phyloP scores from a whole-genome alignment of 2,329 filamentous ascomycete genomes.

The Coniella lustricola region DNA sequence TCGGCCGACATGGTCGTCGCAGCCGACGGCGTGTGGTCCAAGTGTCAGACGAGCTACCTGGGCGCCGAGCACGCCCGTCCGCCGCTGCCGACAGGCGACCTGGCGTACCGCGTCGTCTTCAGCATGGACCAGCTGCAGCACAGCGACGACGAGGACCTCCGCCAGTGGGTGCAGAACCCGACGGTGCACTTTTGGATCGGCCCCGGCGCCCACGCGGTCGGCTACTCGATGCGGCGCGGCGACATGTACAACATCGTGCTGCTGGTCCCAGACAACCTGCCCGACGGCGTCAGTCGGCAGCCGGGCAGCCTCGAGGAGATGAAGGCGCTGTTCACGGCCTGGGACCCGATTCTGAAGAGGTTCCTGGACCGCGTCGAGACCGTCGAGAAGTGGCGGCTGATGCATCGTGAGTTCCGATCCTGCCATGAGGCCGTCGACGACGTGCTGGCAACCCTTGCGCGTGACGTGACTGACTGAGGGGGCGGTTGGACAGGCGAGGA shows the following conservation, averaged over 20 bases:
- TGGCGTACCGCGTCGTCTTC: slow-evolving; percentile 58
- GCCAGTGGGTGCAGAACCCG: slow-evolving; percentile 44
- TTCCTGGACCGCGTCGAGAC: slow-evolving; percentile 43
- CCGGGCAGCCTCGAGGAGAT: slow-evolving; percentile 54
- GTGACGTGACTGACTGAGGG: too few species aligned
- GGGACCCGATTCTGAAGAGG: slow-evolving; percentile 52
- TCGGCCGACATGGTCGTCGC: slow-evolving; percentile 52
- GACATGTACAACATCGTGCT: slow-evolving; percentile 60
- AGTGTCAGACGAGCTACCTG: slow-evolving; percentile 42
- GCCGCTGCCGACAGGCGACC: slow-evolving; percentile 53
- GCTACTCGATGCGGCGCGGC: slow-evolving; percentile 53
- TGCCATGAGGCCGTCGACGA: too few species aligned
- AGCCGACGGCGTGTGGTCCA: slow-evolving; percentile 59
- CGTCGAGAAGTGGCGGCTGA: slow-evolving; percentile 64
- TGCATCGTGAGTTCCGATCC: slow-evolving; percentile 36
- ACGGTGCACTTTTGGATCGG: slow-evolving; percentile 58
- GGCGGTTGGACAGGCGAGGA: slow-evolving; percentile 32
- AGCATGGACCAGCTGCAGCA: slow-evolving; percentile 38
- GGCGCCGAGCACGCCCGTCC: slow-evolving; percentile 31
- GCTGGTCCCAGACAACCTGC: slow-evolving; percentile 52
- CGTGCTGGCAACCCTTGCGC: neutral
- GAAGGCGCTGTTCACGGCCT: slow-evolving; percentile 49
- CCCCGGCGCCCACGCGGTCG: slow-evolving; percentile 52
- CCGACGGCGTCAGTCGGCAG: slow-evolving; percentile 38
- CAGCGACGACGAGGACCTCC: slow-evolving; percentile 39